phyloP scores from a whole-genome alignment of 345 rosid genomes.

The Carallia pectinifolia region DNA sequence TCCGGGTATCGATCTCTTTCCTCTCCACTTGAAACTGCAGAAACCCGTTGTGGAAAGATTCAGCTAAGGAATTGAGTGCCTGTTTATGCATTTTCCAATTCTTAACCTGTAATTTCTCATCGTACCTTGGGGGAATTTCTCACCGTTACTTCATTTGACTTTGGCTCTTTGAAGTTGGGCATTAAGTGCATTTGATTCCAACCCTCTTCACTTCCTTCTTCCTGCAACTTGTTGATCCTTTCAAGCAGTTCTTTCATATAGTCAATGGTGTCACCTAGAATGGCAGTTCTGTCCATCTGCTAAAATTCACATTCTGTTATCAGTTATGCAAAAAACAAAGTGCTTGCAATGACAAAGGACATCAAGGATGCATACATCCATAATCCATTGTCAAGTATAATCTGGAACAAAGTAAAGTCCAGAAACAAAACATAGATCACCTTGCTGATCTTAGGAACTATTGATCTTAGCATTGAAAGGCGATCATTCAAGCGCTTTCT shows the following conservation, averaged over 20 bases:
- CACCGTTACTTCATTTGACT: slow-evolving; percentile 49
- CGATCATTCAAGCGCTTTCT: slow-evolving; percentile 81
- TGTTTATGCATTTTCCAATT: neutral
- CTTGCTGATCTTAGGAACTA: slow-evolving; percentile 96
- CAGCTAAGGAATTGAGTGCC: slow-evolving; percentile 2
- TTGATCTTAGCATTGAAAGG: slow-evolving; percentile 87
- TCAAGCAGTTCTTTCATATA: slow-evolving; percentile 53
- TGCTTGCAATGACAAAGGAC: too few relatives aligned
- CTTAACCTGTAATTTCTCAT: neutral
- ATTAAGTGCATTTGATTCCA: slow-evolving; percentile 30
- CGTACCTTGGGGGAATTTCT: slow-evolving; percentile 90
- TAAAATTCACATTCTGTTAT: neutral
- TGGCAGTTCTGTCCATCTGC: slow-evolving; percentile 76
- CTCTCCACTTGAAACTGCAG: slow-evolving; percentile 72
- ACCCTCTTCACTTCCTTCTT: slow-evolving; percentile 40
- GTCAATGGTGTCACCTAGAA: slow-evolving; percentile 69
- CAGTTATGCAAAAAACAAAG: neutral
- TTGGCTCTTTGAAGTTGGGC: slow-evolving; percentile 44
- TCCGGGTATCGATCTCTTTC: slow-evolving; percentile 52
- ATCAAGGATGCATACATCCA: too few relatives aligned
- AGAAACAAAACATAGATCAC: slow-evolving; percentile 32
- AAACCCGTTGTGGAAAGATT: neutral
- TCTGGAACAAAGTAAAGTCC: neutral
- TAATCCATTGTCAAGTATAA: neutral
- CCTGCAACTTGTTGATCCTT: slow-evolving; percentile 57